Conservation (phyloP, 2,329 filamentous ascomycete genomes). For the Teratosphaeria zuluensis region DNA sequence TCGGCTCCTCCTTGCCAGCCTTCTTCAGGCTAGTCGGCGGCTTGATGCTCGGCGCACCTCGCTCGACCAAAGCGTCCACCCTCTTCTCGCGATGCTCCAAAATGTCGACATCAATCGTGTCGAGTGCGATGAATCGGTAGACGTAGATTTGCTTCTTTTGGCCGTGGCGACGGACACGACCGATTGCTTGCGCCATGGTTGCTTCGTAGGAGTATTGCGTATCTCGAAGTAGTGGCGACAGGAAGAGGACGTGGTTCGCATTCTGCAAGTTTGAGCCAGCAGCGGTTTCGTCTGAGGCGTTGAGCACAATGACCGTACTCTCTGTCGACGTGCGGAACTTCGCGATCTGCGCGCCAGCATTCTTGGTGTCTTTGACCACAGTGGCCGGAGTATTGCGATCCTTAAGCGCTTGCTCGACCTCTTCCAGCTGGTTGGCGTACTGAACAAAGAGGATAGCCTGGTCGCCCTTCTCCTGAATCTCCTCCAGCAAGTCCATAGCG, state of each 20-base stretch:
- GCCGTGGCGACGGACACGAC: conserved; percentile 48
- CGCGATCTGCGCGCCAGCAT: conserved; percentile 11
- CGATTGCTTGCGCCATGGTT: conserved; percentile 54
- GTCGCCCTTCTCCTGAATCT: conserved; percentile 32
- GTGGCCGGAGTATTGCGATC: conserved; percentile 24
- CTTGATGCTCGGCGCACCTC: conserved; percentile 5
- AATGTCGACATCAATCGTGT: conserved; percentile 45
- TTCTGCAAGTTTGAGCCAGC: conserved; percentile 52
- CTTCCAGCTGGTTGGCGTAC: conserved; percentile 35
- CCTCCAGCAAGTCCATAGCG: conserved; percentile 36
- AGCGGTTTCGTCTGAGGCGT: conserved; percentile 47
- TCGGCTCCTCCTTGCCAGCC: conserved; percentile 8
- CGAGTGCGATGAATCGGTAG: conserved; percentile 72
- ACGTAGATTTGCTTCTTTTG: conserved; percentile 50
- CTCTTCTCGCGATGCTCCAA: conserved; percentile 35
- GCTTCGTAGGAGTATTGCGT: conserved; percentile 47
- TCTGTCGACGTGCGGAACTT: conserved; percentile 13
- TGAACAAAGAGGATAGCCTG: conserved; percentile 49
- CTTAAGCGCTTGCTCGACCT: conserved; percentile 26
- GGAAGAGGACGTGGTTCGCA: conserved; percentile 56
- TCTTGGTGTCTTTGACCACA: conserved; percentile 25
- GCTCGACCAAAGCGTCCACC: conserved; percentile 14
- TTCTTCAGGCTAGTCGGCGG: conserved; percentile 2
- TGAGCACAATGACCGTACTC: conserved; percentile 47
- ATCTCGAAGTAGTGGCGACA: conserved; percentile 44